A percentile compares a stretch with the other conserved stretches of the same genome.
These are phyloP conservation scores for Protomyces arabidopsidicola DNA, from an alignment of 1,139 yeast genomes.

Conservation along the genomic window DNA sequence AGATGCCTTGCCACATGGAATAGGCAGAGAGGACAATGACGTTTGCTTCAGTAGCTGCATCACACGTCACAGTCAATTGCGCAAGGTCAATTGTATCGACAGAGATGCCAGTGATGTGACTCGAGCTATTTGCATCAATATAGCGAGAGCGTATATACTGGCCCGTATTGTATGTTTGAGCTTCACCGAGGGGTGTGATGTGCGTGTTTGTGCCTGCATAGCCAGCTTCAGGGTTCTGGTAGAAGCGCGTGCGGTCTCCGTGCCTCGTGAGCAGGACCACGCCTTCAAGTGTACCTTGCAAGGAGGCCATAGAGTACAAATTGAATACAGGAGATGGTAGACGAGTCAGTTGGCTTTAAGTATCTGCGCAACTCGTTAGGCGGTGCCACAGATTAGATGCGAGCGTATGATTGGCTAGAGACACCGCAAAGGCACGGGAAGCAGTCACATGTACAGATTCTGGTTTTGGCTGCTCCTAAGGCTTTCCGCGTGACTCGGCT, in stretches of 20 bases:
- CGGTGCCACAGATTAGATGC: too few species aligned
- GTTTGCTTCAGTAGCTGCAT: slow-evolving; percentile 22
- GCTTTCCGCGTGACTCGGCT: too few species aligned
- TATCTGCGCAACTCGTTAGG: too few species aligned
- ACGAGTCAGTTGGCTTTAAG: too few species aligned
- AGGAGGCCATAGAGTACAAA: not conserved
- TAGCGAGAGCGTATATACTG: slow-evolving; percentile 19
- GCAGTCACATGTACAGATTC: too few species aligned
- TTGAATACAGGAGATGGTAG: too few species aligned
- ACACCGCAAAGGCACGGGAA: too few species aligned
- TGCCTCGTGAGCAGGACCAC: slow-evolving; percentile 36
- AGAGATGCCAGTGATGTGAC: slow-evolving; percentile 18
- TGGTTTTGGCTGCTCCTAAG: too few species aligned
- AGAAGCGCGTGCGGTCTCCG: slow-evolving; percentile 23
- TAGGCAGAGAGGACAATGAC: slow-evolving; percentile 24
- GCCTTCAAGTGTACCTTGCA: slow-evolving; percentile 9
- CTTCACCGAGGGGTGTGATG: slow-evolving; percentile 25
- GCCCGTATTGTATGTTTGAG: slow-evolving; percentile 13
- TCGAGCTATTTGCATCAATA: not conserved
- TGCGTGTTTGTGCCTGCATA: slow-evolving; percentile 15
- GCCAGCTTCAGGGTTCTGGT: slow-evolving; percentile 5
- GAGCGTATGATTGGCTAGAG: too few species aligned
- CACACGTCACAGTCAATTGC: slow-evolving; percentile 13
- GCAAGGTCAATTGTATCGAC: slow-evolving; percentile 13
- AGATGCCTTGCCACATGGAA: slow-evolving; percentile 26